Percentiles rank a stretch among this genome's conserved stretches.
Evolutionary conservation across 345 rosid genomes (phyloP).

Genomic region (Boechera stricta): DNA sequence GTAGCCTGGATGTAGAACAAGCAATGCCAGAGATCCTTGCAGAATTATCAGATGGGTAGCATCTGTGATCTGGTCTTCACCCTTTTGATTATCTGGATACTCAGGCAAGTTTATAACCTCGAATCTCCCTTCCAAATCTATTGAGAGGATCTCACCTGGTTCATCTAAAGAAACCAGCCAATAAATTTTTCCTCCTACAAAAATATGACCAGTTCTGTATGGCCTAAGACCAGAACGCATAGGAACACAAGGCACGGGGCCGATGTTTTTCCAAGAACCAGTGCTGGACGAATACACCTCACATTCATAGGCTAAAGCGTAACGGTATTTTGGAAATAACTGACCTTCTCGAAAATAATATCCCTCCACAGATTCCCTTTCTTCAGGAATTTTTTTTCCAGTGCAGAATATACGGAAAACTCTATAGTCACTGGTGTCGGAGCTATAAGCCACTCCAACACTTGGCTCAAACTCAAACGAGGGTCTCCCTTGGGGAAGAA

Average conservation of each 20-base stretch:
- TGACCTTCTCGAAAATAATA: background rate
- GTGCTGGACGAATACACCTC: constrained; percentile 49
- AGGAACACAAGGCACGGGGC: constrained; percentile 40
- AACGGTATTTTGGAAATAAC: background rate
- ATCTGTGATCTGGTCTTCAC: background rate
- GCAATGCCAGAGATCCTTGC: constrained; percentile 31
- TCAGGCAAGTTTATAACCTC: background rate
- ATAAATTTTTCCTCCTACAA: constrained; percentile 38
- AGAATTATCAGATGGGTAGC: background rate
- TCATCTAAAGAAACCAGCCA: constrained; percentile 43
- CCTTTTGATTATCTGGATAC: background rate
- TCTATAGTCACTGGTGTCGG: constrained; percentile 43
- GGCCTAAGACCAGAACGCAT: constrained; percentile 9
- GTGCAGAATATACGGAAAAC: constrained; percentile 43
- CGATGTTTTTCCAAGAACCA: constrained; percentile 47
- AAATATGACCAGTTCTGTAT: constrained; percentile 30
- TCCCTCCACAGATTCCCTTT: background rate
- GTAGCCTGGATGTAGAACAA: constrained; percentile 12
- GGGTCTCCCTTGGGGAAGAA: constrained; percentile 46
- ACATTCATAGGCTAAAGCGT: constrained; percentile 12
- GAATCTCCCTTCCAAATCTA: constrained; percentile 28
- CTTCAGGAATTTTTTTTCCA: background rate
- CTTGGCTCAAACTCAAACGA: constrained; percentile 31
- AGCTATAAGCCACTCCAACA: constrained; percentile 47
- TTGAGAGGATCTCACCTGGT: constrained; percentile 15